These are phyloP conservation scores for Fusarium annulatum DNA, from an alignment of 2,329 filamentous ascomycete species.

Conservation along the genomic window DNA sequence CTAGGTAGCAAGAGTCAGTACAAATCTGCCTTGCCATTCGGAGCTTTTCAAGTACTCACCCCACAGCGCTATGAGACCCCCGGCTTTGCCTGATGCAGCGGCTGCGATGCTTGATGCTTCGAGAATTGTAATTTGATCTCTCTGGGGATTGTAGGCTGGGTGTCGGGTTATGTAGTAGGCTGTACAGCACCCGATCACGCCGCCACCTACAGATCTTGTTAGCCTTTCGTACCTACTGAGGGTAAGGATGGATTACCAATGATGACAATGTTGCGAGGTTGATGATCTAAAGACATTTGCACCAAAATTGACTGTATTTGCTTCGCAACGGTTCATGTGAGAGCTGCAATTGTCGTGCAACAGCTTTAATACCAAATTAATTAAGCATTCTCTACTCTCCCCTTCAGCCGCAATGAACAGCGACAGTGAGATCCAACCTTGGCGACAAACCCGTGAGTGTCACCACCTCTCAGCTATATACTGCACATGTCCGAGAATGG, in stretches of 20 bases:
- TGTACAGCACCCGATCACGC: neutral
- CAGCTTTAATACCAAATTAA: neutral
- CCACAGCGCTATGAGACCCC: neutral
- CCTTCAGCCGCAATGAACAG: neutral
- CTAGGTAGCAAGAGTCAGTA: neutral
- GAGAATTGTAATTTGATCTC: neutral
- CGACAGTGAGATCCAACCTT: neutral
- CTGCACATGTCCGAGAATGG: neutral
- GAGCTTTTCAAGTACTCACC: neutral
- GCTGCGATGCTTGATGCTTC: neutral
- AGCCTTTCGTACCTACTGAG: rapidly evolving
- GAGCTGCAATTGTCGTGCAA: rapidly evolving
- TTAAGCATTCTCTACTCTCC: neutral
- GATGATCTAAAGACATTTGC: neutral
- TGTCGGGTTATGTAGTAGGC: neutral
- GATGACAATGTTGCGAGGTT: neutral
- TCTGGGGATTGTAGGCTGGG: neutral
- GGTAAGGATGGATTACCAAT: neutral
- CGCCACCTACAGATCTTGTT: neutral
- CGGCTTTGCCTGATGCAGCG: neutral
- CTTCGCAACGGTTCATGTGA: neutral
- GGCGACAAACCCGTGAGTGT: neutral
- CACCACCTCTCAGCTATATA: neutral
- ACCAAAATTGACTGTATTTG: neutral
- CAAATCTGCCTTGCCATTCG: neutral